phyloP scores from a whole-genome alignment of 148 eudicot species.

The Vaccinium darrowii region DNA sequence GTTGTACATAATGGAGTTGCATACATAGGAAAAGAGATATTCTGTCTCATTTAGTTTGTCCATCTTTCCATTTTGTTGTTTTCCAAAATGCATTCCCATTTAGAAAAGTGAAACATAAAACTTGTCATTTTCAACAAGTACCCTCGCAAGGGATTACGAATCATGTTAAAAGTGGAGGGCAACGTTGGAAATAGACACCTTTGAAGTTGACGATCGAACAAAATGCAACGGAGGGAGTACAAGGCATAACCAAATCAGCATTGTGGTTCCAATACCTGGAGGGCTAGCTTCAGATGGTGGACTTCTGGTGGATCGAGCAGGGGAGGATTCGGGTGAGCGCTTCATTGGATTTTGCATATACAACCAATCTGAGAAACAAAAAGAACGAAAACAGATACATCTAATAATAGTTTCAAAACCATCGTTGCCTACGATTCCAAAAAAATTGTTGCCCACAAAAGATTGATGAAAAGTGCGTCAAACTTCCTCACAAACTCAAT shows the following conservation, averaged over 20 bases:
- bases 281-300: conserved; percentile 52
- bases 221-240: not conserved
- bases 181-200: not conserved
- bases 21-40: not conserved
- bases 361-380: not conserved
- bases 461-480: not conserved
- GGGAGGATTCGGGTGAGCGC: conserved; percentile 59
- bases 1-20: not conserved
- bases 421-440: not conserved
- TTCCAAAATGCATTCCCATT: not conserved
- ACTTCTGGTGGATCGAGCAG: conserved; percentile 55
- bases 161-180: not conserved
- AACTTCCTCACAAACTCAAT: not conserved
- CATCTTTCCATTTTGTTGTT: not conserved
- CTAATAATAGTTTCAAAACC: not conserved
- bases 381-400: not conserved
- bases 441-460: not conserved
- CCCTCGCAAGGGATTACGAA: not conserved
- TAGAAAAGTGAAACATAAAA: not conserved
- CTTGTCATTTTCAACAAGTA: not conserved
- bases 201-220: not conserved
- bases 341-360: conserved; percentile 12
- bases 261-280: conserved; percentile 38
- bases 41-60: not conserved
- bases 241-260: not conserved